These are phyloP conservation scores for Rhodosporidiobolus odoratus DNA, from an alignment of 768 basidiomycete genomes.

Conservation along the genomic window DNA sequence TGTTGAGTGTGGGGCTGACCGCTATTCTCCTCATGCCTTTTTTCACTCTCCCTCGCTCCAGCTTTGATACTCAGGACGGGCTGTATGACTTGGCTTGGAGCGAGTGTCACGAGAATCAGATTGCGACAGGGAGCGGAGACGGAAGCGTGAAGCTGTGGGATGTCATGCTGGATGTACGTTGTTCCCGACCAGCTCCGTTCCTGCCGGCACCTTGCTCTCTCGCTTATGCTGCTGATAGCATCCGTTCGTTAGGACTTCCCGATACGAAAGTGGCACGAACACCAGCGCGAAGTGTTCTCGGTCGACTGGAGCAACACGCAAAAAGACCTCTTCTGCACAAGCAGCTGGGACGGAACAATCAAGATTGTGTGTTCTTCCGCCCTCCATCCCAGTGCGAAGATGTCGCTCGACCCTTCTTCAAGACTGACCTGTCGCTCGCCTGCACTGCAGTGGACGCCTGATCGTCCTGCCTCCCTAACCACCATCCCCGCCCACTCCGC, in stretches of 20 bases:
- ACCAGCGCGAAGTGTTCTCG: constrained; percentile 83
- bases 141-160: constrained; percentile 90
- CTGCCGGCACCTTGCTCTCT: neutral
- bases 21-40: no score
- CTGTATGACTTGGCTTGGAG: constrained; percentile 91
- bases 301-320: constrained; percentile 93
- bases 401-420: neutral
- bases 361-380: constrained; percentile 64
- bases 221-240: neutral
- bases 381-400: neutral
- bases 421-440: neutral
- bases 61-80: constrained; percentile 84
- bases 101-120: constrained; percentile 87
- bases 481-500: constrained; percentile 77
- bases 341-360: constrained; percentile 85
- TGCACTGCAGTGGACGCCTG: constrained; percentile 70
- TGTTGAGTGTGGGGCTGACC: no score
- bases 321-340: constrained; percentile 78
- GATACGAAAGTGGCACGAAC: constrained; percentile 88
- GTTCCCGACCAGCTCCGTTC: neutral
- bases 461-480: constrained; percentile 66
- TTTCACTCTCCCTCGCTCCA: constrained; percentile 44
- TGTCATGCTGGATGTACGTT: constrained; percentile 69
- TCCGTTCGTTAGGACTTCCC: constrained; percentile 63
- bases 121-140: constrained; percentile 82